Conservation (phyloP, 805 yeast genomes). For the Candida silvicultrix region DNA sequence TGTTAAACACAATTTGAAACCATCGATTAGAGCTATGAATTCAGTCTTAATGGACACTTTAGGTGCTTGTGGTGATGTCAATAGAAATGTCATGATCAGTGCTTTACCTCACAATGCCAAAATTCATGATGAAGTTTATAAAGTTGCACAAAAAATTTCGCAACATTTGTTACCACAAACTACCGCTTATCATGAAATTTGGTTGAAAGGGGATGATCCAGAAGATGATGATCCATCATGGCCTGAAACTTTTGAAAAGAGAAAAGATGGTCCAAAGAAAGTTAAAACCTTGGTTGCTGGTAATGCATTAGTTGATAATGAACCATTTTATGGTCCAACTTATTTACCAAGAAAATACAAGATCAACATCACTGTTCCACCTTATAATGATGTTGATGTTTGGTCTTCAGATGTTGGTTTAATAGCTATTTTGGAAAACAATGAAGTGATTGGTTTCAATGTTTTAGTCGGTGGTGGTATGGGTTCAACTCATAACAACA, state of each 20-base stretch:
- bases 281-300: constrained; percentile 84
- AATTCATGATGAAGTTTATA: constrained; percentile 70
- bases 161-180: constrained; percentile 85
- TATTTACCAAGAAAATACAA: constrained; percentile 95
- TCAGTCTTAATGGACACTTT: constrained; percentile 86
- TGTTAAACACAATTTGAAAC: constrained; percentile 82
- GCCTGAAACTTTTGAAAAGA: constrained; percentile 52
- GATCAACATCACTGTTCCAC: constrained; percentile 91
- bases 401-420: constrained; percentile 94
- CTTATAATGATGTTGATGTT: constrained; percentile 93
- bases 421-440: constrained; percentile 69
- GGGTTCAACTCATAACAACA: constrained; percentile 97
- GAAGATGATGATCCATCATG: constrained; percentile 60
- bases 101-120: constrained; percentile 85
- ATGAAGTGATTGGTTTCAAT: constrained; percentile 72
- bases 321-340: constrained; percentile 82
- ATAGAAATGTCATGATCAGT: constrained; percentile 89
- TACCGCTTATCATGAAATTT: constrained; percentile 94
- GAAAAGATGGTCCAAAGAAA: constrained; percentile 73
- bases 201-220: constrained; percentile 84
- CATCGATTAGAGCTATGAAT: constrained; percentile 90
- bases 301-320: constrained; percentile 71
- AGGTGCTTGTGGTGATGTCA: constrained; percentile 98
- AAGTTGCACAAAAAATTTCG: constrained; percentile 58
- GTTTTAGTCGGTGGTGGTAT: constrained; percentile 96